phyloP scores from a whole-genome alignment of 805 yeast species.

The Saccharomyces eubayanus region DNA sequence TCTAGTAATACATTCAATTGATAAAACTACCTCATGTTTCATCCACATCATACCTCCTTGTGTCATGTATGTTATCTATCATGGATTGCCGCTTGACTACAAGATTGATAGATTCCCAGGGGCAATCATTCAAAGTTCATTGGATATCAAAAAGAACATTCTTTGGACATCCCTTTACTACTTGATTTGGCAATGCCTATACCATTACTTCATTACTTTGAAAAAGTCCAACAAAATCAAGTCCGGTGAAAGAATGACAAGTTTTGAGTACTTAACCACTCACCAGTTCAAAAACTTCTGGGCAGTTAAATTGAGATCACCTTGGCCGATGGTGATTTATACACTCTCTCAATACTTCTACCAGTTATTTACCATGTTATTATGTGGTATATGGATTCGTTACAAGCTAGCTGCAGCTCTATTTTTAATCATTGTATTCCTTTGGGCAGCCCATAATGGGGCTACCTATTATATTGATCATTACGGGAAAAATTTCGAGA shows the following conservation, averaged over 20 bases:
- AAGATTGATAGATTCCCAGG: slow-evolving; percentile 66
- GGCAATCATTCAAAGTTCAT: slow-evolving; percentile 46
- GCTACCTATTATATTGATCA: slow-evolving; percentile 90
- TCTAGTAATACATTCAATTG: slow-evolving; percentile 81
- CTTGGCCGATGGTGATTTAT: slow-evolving; percentile 80
- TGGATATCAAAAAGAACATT: slow-evolving; percentile 52
- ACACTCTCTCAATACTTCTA: slow-evolving; percentile 80
- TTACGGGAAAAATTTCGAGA: slow-evolving; percentile 83
- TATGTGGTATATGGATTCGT: slow-evolving; percentile 83
- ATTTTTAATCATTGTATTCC: slow-evolving; percentile 65
- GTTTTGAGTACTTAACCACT: slow-evolving; percentile 74
- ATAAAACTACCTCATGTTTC: slow-evolving; percentile 83
- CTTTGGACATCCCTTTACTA: slow-evolving; percentile 74
- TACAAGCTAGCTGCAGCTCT: slow-evolving; percentile 56
- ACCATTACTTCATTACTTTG: slow-evolving; percentile 88
- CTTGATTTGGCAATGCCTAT: slow-evolving; percentile 80
- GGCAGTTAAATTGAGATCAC: slow-evolving; percentile 87
- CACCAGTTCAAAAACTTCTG: slow-evolving; percentile 53
- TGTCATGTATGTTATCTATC: slow-evolving; percentile 78
- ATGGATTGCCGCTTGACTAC: slow-evolving; percentile 51
- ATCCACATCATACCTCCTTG: slow-evolving; percentile 89
- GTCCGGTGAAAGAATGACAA: slow-evolving; percentile 70
- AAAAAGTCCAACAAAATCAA: slow-evolving; percentile 70
- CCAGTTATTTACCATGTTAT: slow-evolving; percentile 77
- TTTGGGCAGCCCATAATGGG: slow-evolving; percentile 81